Conservation (phyloP, 768 basidiomycete genomes). For the Lanmaoa rubissima region DNA sequence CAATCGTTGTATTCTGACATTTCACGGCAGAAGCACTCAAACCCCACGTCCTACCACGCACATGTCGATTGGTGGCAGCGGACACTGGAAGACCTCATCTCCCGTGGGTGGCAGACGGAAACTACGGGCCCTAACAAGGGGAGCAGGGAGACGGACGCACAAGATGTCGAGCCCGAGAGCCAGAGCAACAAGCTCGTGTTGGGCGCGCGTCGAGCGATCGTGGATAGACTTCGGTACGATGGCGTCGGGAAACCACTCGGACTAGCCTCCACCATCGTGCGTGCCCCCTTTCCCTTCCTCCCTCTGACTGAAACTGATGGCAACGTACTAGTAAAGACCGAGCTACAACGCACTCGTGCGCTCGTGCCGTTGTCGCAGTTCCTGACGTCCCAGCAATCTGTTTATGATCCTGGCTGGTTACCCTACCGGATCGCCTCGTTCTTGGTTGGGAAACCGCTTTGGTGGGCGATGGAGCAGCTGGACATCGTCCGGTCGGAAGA, state of each 20-base stretch:
- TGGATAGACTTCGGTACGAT: constrained; percentile 61
- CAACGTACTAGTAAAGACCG: constrained; percentile 61
- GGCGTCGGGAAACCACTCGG: constrained; percentile 76
- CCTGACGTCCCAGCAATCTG: constrained; percentile 51
- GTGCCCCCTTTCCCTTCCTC: constrained; percentile 30
- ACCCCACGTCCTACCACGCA: constrained; percentile 77
- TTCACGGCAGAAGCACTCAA: constrained; percentile 77
- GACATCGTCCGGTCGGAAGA: constrained; percentile 67
- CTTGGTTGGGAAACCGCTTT: constrained; percentile 74
- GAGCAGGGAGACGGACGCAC: constrained; percentile 9
- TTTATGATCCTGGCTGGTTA: constrained; percentile 69
- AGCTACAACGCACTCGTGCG: constrained; percentile 47
- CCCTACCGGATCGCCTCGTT: constrained; percentile 68
- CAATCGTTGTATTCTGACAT: constrained; percentile 89
- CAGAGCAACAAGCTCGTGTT: constrained; percentile 57
- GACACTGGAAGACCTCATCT: constrained; percentile 60
- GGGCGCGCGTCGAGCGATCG: constrained; percentile 48
- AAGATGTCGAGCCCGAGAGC: constrained; percentile 10
- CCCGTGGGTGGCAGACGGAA: constrained; percentile 50
- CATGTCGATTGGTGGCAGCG: constrained; percentile 88
- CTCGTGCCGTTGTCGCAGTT: constrained; percentile 56
- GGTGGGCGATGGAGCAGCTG: constrained; percentile 85
- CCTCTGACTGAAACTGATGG: constrained; percentile 20
- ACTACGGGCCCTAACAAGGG: constrained; percentile 10
- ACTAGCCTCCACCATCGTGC: constrained; percentile 69